phyloP scores from a whole-genome alignment of 306 rosid species.

The Casuarina cunninghamiana region DNA sequence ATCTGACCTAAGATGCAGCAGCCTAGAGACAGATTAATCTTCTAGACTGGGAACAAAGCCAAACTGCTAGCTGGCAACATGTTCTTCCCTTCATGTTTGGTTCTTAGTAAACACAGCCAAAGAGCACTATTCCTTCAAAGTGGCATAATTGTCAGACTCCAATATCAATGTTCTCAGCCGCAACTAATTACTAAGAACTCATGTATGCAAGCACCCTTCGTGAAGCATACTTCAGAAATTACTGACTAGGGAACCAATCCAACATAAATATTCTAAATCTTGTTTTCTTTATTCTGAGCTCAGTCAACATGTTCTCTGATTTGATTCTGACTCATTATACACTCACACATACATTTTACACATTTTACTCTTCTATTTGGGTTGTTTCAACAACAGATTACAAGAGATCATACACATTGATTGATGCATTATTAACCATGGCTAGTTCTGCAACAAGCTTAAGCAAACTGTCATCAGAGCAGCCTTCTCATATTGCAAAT shows the following conservation, averaged over 20 bases:
- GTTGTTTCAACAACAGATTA: background rate
- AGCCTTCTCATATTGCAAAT: slow-evolving; percentile 14
- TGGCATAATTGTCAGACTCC: background rate
- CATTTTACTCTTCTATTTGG: background rate
- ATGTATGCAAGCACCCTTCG: background rate
- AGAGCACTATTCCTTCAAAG: background rate
- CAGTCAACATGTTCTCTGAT: background rate
- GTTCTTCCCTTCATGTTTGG: background rate
- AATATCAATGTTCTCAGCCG: background rate
- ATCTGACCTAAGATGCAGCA: background rate
- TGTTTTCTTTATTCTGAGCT: background rate
- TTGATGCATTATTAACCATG: background rate
- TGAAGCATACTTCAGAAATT: background rate
- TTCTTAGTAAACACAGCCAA: background rate
- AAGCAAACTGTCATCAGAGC: slow-evolving; percentile 5
- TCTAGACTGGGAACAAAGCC: background rate
- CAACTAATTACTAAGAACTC: background rate
- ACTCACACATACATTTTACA: background rate
- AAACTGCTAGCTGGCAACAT: background rate
- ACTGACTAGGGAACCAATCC: background rate
- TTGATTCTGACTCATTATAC: background rate
- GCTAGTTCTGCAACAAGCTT: background rate
- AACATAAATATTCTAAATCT: background rate
- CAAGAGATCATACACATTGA: background rate
- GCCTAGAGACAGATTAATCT: background rate